Conservation (phyloP, 1,139 yeast genomes). For the Suhomyces chickasaworum region DNA sequence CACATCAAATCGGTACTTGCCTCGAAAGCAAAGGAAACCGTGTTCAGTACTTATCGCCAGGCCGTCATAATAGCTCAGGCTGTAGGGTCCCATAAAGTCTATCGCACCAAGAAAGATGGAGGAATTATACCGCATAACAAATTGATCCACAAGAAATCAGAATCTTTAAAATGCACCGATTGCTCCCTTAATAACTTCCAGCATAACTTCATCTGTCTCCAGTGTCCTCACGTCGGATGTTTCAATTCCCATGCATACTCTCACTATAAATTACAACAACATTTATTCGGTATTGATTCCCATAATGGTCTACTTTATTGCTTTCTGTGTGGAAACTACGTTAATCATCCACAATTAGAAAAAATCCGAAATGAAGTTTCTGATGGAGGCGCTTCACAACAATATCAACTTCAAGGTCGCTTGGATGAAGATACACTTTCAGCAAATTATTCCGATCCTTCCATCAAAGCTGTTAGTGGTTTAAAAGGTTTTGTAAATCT, state of each 20-base stretch:
- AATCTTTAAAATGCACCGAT: conserved; percentile 51
- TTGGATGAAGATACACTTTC: conserved; percentile 6
- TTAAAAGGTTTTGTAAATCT: conserved; percentile 85
- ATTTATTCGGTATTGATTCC: conserved; percentile 71
- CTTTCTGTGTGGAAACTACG: conserved; percentile 73
- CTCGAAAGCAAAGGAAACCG: conserved; percentile 57
- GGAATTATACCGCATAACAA: conserved; percentile 30
- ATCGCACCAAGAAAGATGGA: conserved; percentile 35
- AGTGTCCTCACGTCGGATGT: conserved; percentile 85
- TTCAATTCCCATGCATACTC: conserved; percentile 45
- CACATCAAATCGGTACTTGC: conserved; percentile 57
- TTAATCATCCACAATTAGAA: conserved; percentile 62
- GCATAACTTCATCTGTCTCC: conserved; percentile 68
- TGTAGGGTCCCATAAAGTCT: conserved; percentile 24
- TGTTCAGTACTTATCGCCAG: conserved; percentile 57
- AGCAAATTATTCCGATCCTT: conserved; percentile 46
- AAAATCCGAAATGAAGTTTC: conserved; percentile 43
- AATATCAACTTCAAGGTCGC: not conserved
- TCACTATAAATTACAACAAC: conserved; percentile 66
- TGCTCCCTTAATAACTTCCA: conserved; percentile 51
- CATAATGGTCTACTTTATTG: conserved; percentile 67
- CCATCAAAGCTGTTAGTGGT: conserved; percentile 67
- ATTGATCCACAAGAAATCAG: conserved; percentile 41
- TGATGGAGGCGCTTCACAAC: not conserved
- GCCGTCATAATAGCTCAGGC: conserved; percentile 53